Evolutionary conservation across 2,329 filamentous ascomycete species (phyloP).

Genomic region (Zymoseptoria pseudotritici): DNA sequence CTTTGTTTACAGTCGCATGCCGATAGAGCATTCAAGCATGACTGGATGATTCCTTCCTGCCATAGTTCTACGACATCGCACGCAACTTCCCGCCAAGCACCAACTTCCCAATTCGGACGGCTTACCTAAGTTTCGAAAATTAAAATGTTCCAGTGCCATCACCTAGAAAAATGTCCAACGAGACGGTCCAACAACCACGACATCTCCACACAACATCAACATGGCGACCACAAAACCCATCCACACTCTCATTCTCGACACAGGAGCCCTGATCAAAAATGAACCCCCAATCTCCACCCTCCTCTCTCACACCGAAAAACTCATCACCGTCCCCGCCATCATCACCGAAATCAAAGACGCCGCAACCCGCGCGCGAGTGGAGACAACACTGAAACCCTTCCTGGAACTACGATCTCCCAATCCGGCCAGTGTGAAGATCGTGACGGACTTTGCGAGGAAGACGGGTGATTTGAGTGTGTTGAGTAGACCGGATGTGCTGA

Average conservation of each 20-base stretch:
- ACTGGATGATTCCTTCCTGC: no score
- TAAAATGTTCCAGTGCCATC: background rate
- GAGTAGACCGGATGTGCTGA: constrained; percentile 79
- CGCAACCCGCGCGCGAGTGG: constrained; percentile 68
- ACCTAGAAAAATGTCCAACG: background rate
- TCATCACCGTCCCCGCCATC: constrained; percentile 80
- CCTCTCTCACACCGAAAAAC: constrained; percentile 63
- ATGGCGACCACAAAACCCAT: constrained; percentile 54
- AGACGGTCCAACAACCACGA: background rate
- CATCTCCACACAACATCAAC: background rate
- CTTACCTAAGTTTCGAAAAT: background rate
- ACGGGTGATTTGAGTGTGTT: constrained; percentile 86
- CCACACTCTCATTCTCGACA: constrained; percentile 79
- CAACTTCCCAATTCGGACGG: background rate
- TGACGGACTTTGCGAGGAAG: constrained; percentile 76
- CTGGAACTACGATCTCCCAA: constrained; percentile 67
- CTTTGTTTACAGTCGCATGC: no score
- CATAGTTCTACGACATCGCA: no score
- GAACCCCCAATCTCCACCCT: constrained; percentile 78
- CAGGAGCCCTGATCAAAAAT: constrained; percentile 90
- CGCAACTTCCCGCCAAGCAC: background rate
- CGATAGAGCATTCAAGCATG: no score
- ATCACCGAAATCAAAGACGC: constrained; percentile 81
- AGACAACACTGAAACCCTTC: constrained; percentile 81
- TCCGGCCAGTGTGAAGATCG: constrained; percentile 68